Evolutionary conservation across 345 rosid species (phyloP).

Genomic region (Psidium friedrichsthalianum): DNA sequence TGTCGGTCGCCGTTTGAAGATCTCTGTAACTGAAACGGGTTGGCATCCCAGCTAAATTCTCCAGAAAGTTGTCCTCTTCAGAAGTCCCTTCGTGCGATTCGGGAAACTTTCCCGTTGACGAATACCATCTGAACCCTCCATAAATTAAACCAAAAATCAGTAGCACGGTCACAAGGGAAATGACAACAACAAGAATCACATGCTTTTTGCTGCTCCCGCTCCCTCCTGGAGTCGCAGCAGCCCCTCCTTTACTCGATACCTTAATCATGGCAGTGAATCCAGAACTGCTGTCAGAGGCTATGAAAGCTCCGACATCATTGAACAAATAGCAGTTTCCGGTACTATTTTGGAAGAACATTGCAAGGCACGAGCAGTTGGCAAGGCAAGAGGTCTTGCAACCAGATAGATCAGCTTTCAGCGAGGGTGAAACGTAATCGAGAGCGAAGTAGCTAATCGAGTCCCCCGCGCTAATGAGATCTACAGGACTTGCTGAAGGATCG

Average conservation of each 20-base stretch:
- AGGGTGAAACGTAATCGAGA: constrained; percentile 23
- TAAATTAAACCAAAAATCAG: constrained; percentile 12
- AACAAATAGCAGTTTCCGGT: constrained; percentile 34
- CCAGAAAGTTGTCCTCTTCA: constrained; percentile 31
- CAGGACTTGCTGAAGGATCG: constrained; percentile 3
- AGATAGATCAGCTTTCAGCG: constrained; percentile 7
- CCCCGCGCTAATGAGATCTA: constrained; percentile 21
- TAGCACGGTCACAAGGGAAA: constrained; percentile 10
- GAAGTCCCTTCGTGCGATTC: constrained; percentile 6
- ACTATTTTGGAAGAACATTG: constrained; percentile 31
- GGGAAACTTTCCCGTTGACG: not conserved
- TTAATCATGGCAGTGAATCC: constrained; percentile 25
- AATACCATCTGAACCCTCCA: constrained; percentile 13
- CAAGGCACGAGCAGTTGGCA: constrained; percentile 34
- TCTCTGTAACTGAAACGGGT: constrained; percentile 56
- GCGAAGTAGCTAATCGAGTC: constrained; percentile 38
- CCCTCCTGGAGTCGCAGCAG: not conserved
- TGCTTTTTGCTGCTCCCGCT: not conserved
- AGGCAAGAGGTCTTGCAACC: constrained; percentile 39
- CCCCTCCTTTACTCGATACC: constrained; percentile 8
- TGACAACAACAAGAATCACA: constrained; percentile 6
- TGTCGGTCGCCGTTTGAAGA: constrained; percentile 69
- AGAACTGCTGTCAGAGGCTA: constrained; percentile 6
- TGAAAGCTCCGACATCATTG: constrained; percentile 34
- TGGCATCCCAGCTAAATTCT: constrained; percentile 21